These are phyloP conservation scores for Nidula niveotomentosa DNA, from an alignment of 1,284 basidiomycete species.

Conservation along the genomic window DNA sequence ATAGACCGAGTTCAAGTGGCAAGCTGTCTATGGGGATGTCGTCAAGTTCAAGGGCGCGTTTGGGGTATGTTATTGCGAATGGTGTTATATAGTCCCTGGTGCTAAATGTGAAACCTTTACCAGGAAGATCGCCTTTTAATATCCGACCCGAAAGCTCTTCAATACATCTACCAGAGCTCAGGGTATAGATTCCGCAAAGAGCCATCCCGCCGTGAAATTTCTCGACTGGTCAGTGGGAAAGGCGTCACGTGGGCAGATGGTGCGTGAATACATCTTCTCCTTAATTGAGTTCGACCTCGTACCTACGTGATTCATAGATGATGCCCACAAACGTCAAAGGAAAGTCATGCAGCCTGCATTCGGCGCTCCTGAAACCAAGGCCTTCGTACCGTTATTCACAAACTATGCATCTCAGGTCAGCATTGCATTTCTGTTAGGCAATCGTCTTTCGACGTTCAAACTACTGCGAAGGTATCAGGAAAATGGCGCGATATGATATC, in stretches of 20 bases:
- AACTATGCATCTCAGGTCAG: neutral
- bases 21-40: conserved; percentile 31
- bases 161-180: conserved; percentile 39
- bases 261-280: conserved; percentile 7
- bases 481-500: conserved; percentile 7
- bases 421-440: conserved; percentile 1
- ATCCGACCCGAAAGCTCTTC: conserved; percentile 40
- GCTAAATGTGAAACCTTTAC: neutral
- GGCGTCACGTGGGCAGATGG: conserved; percentile 41
- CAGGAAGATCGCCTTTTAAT: conserved; percentile 39
- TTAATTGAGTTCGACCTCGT: neutral
- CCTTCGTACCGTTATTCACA: conserved; percentile 11
- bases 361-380: conserved; percentile 23
- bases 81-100: neutral
- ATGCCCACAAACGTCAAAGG: conserved; percentile 41
- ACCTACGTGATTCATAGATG: conserved; percentile 24
- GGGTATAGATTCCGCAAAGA: conserved; percentile 35
- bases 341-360: conserved; percentile 48
- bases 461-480: neutral
- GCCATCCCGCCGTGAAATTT: conserved; percentile 28
- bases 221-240: conserved; percentile 39
- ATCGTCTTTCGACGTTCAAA: neutral
- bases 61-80: conserved; percentile 22
- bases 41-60: conserved; percentile 32
- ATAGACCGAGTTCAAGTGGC: conserved; percentile 36